These are phyloP conservation scores for Phytophthora syringae DNA, from an alignment of 352 stramenopile species.

Conservation along the genomic window DNA sequence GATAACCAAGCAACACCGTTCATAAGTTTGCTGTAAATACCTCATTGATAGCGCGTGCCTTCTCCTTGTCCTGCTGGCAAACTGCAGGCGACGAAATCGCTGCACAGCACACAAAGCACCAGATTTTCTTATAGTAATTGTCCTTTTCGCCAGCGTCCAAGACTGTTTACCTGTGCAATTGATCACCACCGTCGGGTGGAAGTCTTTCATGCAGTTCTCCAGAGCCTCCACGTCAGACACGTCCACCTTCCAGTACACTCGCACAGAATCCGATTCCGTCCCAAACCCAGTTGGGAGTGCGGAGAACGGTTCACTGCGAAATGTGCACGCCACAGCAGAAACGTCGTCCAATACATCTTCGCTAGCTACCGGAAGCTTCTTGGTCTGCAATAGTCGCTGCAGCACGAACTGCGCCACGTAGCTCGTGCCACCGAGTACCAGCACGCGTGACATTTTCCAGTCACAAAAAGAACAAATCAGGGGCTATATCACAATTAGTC, in stretches of 20 bases:
- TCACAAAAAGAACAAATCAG: conserved; percentile 9
- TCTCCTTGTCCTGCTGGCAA: conserved; percentile 58
- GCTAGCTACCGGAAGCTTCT: not conserved
- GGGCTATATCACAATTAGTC: conserved; percentile 3
- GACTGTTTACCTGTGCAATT: conserved; percentile 59
- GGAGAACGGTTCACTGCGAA: conserved; percentile 25
- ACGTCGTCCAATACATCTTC: not conserved
- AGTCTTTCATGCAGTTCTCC: conserved; percentile 42
- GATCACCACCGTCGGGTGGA: conserved; percentile 50
- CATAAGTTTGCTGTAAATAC: conserved; percentile 17
- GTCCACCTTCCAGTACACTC: conserved; percentile 53
- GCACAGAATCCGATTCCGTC: conserved; percentile 24
- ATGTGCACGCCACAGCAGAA: conserved; percentile 45
- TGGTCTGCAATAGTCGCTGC: conserved; percentile 32
- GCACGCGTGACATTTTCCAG: conserved; percentile 45
- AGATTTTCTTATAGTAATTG: too few relatives aligned
- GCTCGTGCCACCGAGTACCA: conserved; percentile 65
- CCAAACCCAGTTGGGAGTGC: conserved; percentile 40
- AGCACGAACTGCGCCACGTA: conserved; percentile 77
- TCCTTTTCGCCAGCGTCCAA: too few relatives aligned
- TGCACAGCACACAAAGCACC: conserved; percentile 21
- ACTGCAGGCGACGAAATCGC: conserved; percentile 62
- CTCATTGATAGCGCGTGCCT: conserved; percentile 52
- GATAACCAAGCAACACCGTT: not conserved
- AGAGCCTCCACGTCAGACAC: conserved; percentile 38